Evolutionary conservation across 2,329 filamentous ascomycete genomes (phyloP).

Genomic region (Geosmithia flava): DNA sequence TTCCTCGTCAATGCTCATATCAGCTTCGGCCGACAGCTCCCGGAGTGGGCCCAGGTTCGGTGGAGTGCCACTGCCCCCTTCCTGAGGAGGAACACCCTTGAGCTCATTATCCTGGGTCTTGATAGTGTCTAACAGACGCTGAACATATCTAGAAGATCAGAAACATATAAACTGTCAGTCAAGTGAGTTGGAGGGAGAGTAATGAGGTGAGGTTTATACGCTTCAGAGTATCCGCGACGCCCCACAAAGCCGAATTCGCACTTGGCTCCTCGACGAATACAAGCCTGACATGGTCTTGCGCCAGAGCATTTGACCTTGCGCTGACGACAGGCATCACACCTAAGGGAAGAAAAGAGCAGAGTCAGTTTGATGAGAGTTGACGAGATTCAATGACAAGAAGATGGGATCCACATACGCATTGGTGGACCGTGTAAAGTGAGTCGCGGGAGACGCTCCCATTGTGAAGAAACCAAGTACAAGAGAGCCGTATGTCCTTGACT

Average conservation of each 20-base stretch:
- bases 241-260: conserved; percentile 10
- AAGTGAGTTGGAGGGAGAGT: background rate
- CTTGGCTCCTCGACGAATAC: conserved; percentile 9
- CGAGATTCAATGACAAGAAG: too few species aligned
- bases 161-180: background rate
- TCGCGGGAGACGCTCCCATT: conserved; percentile 1
- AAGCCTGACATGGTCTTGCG: conserved; percentile 11
- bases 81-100: background rate
- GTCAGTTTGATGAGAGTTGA: background rate
- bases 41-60: background rate
- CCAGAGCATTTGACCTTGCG: conserved; percentile 16
- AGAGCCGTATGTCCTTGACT: background rate
- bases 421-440: conserved; percentile 6
- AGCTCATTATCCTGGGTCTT: conserved; percentile 6
- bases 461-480: background rate
- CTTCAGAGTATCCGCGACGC: conserved; percentile 10
- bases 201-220: conserved; percentile 3
- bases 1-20: background rate
- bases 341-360: background rate
- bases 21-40: background rate
- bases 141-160: conserved; percentile 7
- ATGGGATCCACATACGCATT: conserved; percentile 7
- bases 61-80: background rate
- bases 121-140: conserved; percentile 8
- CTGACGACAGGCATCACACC: conserved; percentile 11